phyloP scores from a whole-genome alignment of 805 yeast species.

The Wickerhamomyces chambardii region DNA sequence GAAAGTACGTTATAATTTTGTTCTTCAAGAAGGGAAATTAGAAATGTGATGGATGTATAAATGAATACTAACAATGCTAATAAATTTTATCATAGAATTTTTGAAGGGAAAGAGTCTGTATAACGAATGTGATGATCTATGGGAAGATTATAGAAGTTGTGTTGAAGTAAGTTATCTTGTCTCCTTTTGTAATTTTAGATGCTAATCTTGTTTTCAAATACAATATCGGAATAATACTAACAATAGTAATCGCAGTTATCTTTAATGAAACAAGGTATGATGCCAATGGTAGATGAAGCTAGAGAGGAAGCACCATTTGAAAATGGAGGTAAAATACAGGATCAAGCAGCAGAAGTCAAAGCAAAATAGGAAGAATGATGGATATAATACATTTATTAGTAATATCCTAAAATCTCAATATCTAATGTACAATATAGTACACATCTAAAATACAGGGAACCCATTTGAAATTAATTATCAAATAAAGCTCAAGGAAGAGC shows the following conservation, averaged over 20 bases:
- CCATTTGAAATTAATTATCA: too few species aligned
- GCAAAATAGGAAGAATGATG: not conserved
- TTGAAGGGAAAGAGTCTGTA: conserved; percentile 44
- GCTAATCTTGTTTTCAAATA: not conserved
- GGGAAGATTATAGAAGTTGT: conserved; percentile 87
- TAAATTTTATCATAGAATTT: conserved; percentile 29
- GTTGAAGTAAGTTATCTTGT: conserved; percentile 43
- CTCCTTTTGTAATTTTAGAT: not conserved
- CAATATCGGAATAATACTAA: not conserved
- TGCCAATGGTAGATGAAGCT: conserved; percentile 81
- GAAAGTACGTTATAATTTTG: conserved; percentile 40
- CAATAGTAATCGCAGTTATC: conserved; percentile 23
- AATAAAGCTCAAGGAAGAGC: too few species aligned
- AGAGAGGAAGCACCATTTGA: conserved; percentile 86
- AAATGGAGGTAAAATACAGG: conserved; percentile 41
- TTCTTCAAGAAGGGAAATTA: not conserved
- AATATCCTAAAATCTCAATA: too few species aligned
- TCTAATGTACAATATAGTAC: too few species aligned
- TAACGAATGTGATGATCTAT: conserved; percentile 86
- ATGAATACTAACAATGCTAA: conserved; percentile 1
- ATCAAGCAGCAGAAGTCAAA: not conserved
- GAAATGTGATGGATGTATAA: not conserved
- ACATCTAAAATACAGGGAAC: too few species aligned
- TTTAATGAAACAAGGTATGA: conserved; percentile 64
- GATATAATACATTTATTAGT: too few species aligned